Evolutionary conservation across 1,284 basidiomycete species (phyloP).

Genomic region (Moesziomyces globuligerus): DNA sequence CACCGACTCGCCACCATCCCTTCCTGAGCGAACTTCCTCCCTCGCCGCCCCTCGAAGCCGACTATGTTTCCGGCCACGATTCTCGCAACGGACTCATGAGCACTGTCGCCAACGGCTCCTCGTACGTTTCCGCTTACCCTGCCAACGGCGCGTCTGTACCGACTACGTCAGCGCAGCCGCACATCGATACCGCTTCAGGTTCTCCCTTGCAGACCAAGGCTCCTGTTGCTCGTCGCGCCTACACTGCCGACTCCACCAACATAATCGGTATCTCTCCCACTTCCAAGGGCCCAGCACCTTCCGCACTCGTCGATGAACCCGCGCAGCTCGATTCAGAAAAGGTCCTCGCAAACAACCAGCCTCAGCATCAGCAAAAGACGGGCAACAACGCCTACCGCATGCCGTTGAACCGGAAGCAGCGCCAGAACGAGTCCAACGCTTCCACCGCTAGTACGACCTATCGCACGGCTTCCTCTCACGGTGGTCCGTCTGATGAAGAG

Average conservation of each 20-base stretch:
- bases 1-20: constrained; percentile 49
- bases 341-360: constrained; percentile 1
- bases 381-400: constrained; percentile 3
- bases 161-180: not conserved
- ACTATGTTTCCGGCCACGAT: constrained; percentile 38
- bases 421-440: constrained; percentile 38
- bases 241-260: constrained; percentile 25
- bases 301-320: constrained; percentile 20
- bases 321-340: constrained; percentile 2
- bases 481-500: constrained; percentile 20
- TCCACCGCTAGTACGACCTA: constrained; percentile 46
- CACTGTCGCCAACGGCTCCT: constrained; percentile 20
- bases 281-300: not conserved
- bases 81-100: constrained; percentile 43
- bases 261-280: constrained; percentile 7
- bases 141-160: constrained; percentile 5
- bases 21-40: constrained; percentile 60
- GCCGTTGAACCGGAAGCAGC: constrained; percentile 13
- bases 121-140: constrained; percentile 8
- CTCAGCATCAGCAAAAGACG: constrained; percentile 8
- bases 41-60: constrained; percentile 57
- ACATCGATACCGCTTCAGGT: not conserved
- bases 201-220: constrained; percentile 23
- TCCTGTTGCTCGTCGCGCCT: constrained; percentile 40
- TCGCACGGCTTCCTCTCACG: constrained; percentile 40